Evolutionary conservation across 345 rosid genomes (phyloP), one percentile per base, ranked within the genome.

Genomic region (Boechera stricta): DNA sequence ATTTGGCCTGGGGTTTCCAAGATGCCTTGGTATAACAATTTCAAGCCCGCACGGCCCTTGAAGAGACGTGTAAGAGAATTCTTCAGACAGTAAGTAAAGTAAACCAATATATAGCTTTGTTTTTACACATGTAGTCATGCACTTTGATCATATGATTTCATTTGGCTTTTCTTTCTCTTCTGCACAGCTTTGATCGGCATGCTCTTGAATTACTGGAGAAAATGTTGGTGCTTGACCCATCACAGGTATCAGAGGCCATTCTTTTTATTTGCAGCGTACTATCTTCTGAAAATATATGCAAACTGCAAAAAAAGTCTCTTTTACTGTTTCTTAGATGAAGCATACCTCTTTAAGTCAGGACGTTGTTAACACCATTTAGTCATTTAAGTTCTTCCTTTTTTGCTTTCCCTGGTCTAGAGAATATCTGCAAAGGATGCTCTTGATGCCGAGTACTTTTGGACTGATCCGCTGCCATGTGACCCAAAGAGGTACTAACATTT

Each of bases 391-490:
- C 7, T 28, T 32, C 7, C 24, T n/a, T 5, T 5, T 28, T 24
- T 12, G 21, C 8, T 5, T 28, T 64, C 66, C 52, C 16, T 0
- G 62, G 49, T 53, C 75, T 79, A 94, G 98, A 89, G 98, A 84
- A 88, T 94, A 86, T 75, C 87, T 39, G 97, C 98, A 51, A 92
- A 88, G 89, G 98, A 94, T 84, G 95, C 98, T 38, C 91, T 94
- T 51, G 98, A 90, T 77, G 98, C 98, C 0, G 98, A 94, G 85
- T 94, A 94, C 86, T 92, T 94, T 86, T 94, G 98, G 98, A 80
- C 92, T 58, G 98, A 94, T 54, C 98, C 98, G 0, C 74, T 90
- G 61, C 98, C 98, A 26, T 94, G 98, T 71, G 97, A 94, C 67
- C 98, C 98, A 10, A 94, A 90, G 81, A 92, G 95, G 97, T 91